phyloP scores from a whole-genome alignment of 306 rosid genomes.

The Vachellia collinsii region DNA sequence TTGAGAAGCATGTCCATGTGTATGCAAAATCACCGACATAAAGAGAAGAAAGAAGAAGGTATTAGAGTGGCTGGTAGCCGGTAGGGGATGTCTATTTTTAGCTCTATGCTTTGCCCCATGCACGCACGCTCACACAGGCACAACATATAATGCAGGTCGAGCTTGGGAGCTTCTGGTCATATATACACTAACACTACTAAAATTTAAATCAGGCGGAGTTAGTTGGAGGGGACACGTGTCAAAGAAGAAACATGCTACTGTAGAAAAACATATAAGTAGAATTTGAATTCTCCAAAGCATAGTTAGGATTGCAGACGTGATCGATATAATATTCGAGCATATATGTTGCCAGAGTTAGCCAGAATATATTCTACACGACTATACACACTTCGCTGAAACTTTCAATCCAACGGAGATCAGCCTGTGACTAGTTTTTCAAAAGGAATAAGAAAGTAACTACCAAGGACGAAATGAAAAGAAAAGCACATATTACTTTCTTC shows the following conservation, averaged over 20 bases:
- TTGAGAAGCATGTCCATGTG: not conserved
- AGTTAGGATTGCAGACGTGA: no score
- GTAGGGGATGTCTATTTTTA: not conserved
- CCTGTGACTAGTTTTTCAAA: not conserved
- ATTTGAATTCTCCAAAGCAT: not conserved
- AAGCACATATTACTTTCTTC: constrained; percentile 18
- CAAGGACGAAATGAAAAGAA: not conserved
- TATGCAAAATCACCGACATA: not conserved
- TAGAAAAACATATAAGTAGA: not conserved
- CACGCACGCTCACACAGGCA: not conserved
- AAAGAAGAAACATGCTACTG: no score
- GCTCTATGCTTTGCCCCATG: not conserved
- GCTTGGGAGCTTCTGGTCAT: not conserved
- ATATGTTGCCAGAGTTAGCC: not conserved
- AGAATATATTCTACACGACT: not conserved
- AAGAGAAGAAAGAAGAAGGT: not conserved
- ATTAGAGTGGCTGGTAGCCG: not conserved
- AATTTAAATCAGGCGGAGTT: no score
- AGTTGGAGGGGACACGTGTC: no score
- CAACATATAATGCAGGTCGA: not conserved
- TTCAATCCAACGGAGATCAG: not conserved
- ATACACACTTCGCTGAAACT: not conserved
- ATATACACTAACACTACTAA: not conserved
- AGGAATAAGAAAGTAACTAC: not conserved
- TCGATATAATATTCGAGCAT: no score